phyloP scores from a whole-genome alignment of 2,329 filamentous ascomycete species.

The Rutstroemia sp. region DNA sequence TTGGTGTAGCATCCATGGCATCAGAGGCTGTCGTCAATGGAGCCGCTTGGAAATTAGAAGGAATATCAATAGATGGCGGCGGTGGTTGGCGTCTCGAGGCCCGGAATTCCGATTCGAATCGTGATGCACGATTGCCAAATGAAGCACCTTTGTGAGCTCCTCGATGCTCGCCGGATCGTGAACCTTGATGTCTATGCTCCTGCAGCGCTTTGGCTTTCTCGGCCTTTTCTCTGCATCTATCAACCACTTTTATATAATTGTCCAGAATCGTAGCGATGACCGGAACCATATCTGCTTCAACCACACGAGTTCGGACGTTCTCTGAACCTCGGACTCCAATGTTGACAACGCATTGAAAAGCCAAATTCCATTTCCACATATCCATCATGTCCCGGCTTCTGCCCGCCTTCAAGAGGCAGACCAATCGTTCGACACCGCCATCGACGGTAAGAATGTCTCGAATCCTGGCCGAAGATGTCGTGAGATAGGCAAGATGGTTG shows the following conservation, averaged over 20 bases:
- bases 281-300: slow-evolving; percentile 98
- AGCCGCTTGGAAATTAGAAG: slow-evolving; percentile 44
- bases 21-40: slow-evolving; percentile 40
- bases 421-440: slow-evolving; percentile 91
- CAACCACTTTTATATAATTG: slow-evolving; percentile 95
- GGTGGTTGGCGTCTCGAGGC: slow-evolving; percentile 69
- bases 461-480: slow-evolving; percentile 94
- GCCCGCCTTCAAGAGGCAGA: slow-evolving; percentile 97
- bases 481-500: slow-evolving; percentile 97
- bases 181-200: slow-evolving; percentile 30
- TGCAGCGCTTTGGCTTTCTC: slow-evolving; percentile 60
- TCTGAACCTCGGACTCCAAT: slow-evolving; percentile 96
- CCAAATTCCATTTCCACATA: slow-evolving; percentile 99
- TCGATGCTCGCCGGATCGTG: slow-evolving; percentile 24
- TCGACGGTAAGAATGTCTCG: slow-evolving; percentile 97
- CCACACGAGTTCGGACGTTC: slow-evolving; percentile 85
- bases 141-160: slow-evolving; percentile 30
- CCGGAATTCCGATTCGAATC: slow-evolving; percentile 52
- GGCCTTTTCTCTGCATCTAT: slow-evolving; percentile 80
- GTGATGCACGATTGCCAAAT: slow-evolving; percentile 46
- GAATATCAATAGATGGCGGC: slow-evolving; percentile 77
- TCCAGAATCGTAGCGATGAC: slow-evolving; percentile 97
- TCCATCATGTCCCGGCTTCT: slow-evolving; percentile 98
- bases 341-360: slow-evolving; percentile 98
- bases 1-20: slow-evolving; percentile 53